Percentiles rank a stretch among this genome's conserved stretches.
Evolutionary conservation across 768 basidiomycete genomes (phyloP).

Genomic region (Podaxis sp.): DNA sequence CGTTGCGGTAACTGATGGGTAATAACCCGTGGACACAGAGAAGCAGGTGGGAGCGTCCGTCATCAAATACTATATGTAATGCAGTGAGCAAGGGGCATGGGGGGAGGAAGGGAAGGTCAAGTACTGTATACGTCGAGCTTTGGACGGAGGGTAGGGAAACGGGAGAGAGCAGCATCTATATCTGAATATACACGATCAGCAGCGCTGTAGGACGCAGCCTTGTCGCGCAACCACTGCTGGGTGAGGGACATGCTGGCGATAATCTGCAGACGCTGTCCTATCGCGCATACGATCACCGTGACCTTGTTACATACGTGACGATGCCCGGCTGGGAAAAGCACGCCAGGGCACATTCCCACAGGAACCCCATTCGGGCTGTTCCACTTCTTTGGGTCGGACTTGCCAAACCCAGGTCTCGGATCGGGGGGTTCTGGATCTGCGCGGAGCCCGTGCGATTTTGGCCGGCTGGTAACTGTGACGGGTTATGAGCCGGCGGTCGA

Average conservation of each 20-base stretch:
- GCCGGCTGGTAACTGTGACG: constrained; percentile 14
- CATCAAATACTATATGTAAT: constrained; percentile 73
- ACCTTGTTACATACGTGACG: constrained; percentile 4
- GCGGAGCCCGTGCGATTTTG: constrained; percentile 11
- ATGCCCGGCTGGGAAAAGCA: constrained; percentile 12
- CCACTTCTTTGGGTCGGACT: constrained; percentile 13
- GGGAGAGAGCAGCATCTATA: constrained; percentile 56
- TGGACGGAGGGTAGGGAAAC: constrained; percentile 60
- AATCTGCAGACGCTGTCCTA: constrained; percentile 1
- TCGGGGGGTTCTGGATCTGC: constrained; percentile 8
- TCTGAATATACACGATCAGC: constrained; percentile 61
- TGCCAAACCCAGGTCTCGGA: constrained; percentile 1
- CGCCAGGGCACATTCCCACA: constrained; percentile 12
- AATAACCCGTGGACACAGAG: constrained; percentile 90
- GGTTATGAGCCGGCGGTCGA: constrained; percentile 4
- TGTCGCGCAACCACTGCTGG: constrained; percentile 68
- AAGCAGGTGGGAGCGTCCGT: constrained; percentile 89
- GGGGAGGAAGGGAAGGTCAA: constrained; percentile 25
- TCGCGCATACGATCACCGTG: background rate
- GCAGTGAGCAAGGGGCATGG: constrained; percentile 14
- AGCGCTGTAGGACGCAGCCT: constrained; percentile 54
- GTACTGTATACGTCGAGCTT: constrained; percentile 81
- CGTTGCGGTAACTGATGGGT: constrained; percentile 75
- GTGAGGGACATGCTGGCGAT: constrained; percentile 35
- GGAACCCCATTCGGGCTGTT: constrained; percentile 7